A percentile compares a stretch with the other conserved stretches of the same genome.
Evolutionary conservation across 371 early-diverging fungal species (phyloP).

Genomic region (Fennellomyces sp.): DNA sequence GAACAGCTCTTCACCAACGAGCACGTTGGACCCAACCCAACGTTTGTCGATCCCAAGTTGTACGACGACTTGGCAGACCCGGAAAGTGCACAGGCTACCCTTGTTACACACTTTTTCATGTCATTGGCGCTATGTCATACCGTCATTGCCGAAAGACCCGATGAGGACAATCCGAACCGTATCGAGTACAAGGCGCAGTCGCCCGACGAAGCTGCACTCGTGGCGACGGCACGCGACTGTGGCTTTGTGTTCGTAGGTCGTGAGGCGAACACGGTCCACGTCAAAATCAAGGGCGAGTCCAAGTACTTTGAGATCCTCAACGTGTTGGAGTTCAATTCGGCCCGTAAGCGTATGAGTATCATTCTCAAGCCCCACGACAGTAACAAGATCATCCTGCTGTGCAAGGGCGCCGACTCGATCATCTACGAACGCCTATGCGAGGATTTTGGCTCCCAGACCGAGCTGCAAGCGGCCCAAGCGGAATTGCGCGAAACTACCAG

Average conservation of each 20-base stretch:
- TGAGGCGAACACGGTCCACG: slow-evolving; percentile 43
- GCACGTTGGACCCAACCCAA: slow-evolving; percentile 39
- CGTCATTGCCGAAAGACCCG: slow-evolving; percentile 71
- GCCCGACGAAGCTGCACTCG: slow-evolving; percentile 95
- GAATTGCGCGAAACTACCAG: slow-evolving; percentile 48
- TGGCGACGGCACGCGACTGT: slow-evolving; percentile 82
- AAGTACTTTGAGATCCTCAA: slow-evolving; percentile 56
- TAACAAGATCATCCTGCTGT: slow-evolving; percentile 60
- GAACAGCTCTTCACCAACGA: slow-evolving; percentile 34
- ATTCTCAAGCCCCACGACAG: slow-evolving; percentile 57
- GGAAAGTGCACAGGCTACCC: slow-evolving; percentile 22
- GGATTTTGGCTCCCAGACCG: slow-evolving; percentile 29
- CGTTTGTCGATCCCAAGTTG: slow-evolving; percentile 46
- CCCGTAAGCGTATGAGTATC: slow-evolving; percentile 77
- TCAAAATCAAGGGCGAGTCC: slow-evolving; percentile 32
- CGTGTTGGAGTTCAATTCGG: slow-evolving; percentile 69
- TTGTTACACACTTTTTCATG: slow-evolving; percentile 68
- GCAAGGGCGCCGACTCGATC: slow-evolving; percentile 84
- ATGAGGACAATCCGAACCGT: slow-evolving; percentile 42
- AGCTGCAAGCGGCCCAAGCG: slow-evolving; percentile 22
- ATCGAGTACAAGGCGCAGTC: slow-evolving; percentile 87
- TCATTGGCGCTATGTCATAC: slow-evolving; percentile 93
- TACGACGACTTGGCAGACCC: slow-evolving; percentile 31
- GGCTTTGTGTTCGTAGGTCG: slow-evolving; percentile 83
- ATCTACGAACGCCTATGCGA: slow-evolving; percentile 55